These are phyloP conservation scores for Acanthamoeba castellanii DNA, from an alignment of 208 protist species.

Conservation along the genomic window DNA sequence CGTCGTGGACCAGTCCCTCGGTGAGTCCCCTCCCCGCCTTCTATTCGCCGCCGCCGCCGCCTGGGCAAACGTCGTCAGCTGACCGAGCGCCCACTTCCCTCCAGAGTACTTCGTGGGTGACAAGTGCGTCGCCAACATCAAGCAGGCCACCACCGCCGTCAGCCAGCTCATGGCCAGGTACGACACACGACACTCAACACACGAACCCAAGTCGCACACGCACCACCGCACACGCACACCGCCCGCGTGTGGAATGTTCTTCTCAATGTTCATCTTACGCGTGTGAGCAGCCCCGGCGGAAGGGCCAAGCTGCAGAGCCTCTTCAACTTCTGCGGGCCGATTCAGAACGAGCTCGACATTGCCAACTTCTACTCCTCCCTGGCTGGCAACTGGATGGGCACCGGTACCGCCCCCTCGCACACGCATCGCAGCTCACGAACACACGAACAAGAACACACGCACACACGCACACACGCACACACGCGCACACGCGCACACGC, in stretches of 20 bases:
- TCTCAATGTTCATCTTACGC: too few relatives aligned
- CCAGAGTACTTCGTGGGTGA: slow-evolving; percentile 54
- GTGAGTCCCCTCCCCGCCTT: slow-evolving; percentile 19
- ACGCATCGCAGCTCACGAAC: too few relatives aligned
- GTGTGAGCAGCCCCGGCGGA: not conserved
- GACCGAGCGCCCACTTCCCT: too few relatives aligned
- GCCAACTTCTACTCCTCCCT: slow-evolving; percentile 13
- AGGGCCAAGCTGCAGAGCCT: not conserved
- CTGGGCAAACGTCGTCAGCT: too few relatives aligned
- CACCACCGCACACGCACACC: too few relatives aligned
- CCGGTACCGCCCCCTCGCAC: not conserved
- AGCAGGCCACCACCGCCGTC: slow-evolving; percentile 24
- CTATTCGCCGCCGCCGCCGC: not conserved
- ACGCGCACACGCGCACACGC: too few relatives aligned
- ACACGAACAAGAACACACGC: too few relatives aligned
- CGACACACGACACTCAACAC: too few relatives aligned
- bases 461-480: too few relatives aligned
- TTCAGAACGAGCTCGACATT: not conserved
- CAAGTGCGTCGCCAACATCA: slow-evolving; percentile 32
- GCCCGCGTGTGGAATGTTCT: too few relatives aligned
- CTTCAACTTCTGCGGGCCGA: slow-evolving; percentile 38
- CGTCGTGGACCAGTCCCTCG: slow-evolving; percentile 71
- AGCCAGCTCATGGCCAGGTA: not conserved
- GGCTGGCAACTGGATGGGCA: slow-evolving; percentile 66
- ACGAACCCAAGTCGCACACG: too few relatives aligned